A percentile compares a stretch with the other conserved stretches of the same genome.
Evolutionary conservation across 805 yeast genomes (phyloP).

Genomic region (Priceomyces fermenticarens): DNA sequence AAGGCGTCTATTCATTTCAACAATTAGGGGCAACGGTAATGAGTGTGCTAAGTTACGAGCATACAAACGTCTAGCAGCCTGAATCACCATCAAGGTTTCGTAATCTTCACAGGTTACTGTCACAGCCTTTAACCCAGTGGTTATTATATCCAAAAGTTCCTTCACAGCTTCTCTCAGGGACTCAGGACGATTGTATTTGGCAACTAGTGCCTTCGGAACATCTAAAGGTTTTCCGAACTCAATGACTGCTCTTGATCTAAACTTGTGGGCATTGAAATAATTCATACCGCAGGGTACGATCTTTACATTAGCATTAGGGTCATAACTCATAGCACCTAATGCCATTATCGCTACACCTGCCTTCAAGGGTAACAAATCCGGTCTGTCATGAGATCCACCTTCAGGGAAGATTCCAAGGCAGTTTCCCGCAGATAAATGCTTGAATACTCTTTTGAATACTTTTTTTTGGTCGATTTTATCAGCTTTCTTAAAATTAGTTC

Average conservation of each 20-base stretch:
- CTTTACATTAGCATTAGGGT: slow-evolving; percentile 72
- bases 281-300: slow-evolving; percentile 98
- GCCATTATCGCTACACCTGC: slow-evolving; percentile 99
- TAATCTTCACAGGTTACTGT: slow-evolving; percentile 87
- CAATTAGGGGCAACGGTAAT: slow-evolving; percentile 76
- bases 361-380: slow-evolving; percentile 85
- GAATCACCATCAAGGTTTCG: slow-evolving; percentile 85
- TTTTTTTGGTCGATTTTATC: slow-evolving; percentile 80
- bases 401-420: slow-evolving; percentile 95
- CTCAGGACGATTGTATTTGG: slow-evolving; percentile 61
- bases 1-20: slow-evolving; percentile 87
- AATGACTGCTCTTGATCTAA: slow-evolving; percentile 90
- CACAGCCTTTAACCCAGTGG: slow-evolving; percentile 75
- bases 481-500: slow-evolving; percentile 67
- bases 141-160: slow-evolving; percentile 64
- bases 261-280: slow-evolving; percentile 93
- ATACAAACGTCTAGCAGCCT: slow-evolving; percentile 88
- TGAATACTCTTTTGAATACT: slow-evolving; percentile 82
- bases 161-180: slow-evolving; percentile 72
- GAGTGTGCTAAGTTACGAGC: slow-evolving; percentile 68
- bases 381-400: slow-evolving; percentile 96
- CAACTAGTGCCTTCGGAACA: slow-evolving; percentile 54
- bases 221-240: slow-evolving; percentile 90
- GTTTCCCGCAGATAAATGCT: slow-evolving; percentile 74
- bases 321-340: slow-evolving; percentile 80